Base-by-base conservation (phyloP, 2,329 filamentous ascomycete genomes). In the Fusarium neocosmosporiellum region DNA sequence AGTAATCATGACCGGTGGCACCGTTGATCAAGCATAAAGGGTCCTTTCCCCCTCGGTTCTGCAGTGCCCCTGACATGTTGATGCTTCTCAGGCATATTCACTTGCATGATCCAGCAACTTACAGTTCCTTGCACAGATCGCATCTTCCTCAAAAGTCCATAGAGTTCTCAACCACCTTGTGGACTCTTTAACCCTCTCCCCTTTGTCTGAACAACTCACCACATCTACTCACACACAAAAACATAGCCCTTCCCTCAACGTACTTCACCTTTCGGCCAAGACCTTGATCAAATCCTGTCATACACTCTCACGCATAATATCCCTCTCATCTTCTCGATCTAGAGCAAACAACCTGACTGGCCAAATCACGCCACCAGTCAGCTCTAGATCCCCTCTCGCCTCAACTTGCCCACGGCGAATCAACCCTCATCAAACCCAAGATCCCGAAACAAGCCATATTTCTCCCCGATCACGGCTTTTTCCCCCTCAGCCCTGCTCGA, bases 21-120 rank as follows among this genome's bases (percentile, higher is more conserved):
- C 70, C 39, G 24, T 14, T 41, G 39, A 54, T 48, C 8, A 63
- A 59, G 16, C 70, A 72, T 72, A 72, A 72, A 72, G 70, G 63
- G 62, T 24, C 7, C 48, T 34, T 46, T 66, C 63, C 57, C 24
- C 36, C 57, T 16, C 14, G 13, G 18, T 16, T 16, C 43, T 50
- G 46, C 18, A 50, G 46, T n/a, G 14, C 10, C 37, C 27, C 61
- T 39, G 13, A 54, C 24, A 48, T 59, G 18, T 48, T 53, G 10
- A 22, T 43, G 34, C 24, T 16, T 16, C 11, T 29, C 16, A 5
- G 36, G 18, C 33, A 46, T 67, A 31, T 11, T 37, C 37, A 8
- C n/a, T 27, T 63, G 29, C 29, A 34, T 55, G 63, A n/a, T 41
- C 5, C 27, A 22, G 16, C 34, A 43, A 31, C 24, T 36, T 22